Base-by-base conservation (phyloP, 345 rosid species). In the Dimocarpus longan region DNA sequence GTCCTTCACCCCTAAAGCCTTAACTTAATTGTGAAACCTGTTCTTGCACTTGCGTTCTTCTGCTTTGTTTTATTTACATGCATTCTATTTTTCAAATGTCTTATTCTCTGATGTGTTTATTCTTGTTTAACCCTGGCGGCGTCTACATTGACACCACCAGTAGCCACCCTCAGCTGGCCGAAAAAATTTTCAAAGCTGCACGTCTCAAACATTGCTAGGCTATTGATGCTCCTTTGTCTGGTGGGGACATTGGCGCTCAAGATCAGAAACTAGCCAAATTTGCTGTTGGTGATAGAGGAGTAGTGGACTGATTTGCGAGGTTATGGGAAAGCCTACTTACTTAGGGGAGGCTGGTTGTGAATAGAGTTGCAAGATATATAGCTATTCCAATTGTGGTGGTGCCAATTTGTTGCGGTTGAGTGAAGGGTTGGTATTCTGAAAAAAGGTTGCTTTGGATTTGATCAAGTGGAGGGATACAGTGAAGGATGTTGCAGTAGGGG, bases 341-440 rank as follows among this genome's bases (percentile, higher is more conserved):
- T 85, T 95, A 89, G 98, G 98, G 19, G 82, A 13, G 48, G 90
- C 97, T 1, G 98, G 98, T 7, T 87, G 87, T 52, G 98, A 95
- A 5, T 94, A 95, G 79, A 90, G 89, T 54, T 90, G 95, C 77
- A 93, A 93, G 80, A n/a, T n/a, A n/a, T n/a, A 93, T 92, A 16
- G 97, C 89, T 24, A 95, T 91, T 75, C 97, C 93, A 81, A 91
- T 95, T 1, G 84, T 86, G 22, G 98, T 74, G 95, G 87, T 26
- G 89, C 89, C 59, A 95, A 92, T 63, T 10, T 92, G 81, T 78
- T 91, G 52, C 98, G 98, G 37, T 66, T 95, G 46, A 93, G 93
- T 73, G 95, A 93, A 86, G 94, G 92, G 79, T 42, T 93, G 43
- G 84, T 92, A 28, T 93, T 93, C 21, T 91, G 97, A 0, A 89